Percentiles rank a stretch among this genome's conserved stretches.
phyloP scores from a whole-genome alignment of 805 yeast species.

The Yarrowia bubula region DNA sequence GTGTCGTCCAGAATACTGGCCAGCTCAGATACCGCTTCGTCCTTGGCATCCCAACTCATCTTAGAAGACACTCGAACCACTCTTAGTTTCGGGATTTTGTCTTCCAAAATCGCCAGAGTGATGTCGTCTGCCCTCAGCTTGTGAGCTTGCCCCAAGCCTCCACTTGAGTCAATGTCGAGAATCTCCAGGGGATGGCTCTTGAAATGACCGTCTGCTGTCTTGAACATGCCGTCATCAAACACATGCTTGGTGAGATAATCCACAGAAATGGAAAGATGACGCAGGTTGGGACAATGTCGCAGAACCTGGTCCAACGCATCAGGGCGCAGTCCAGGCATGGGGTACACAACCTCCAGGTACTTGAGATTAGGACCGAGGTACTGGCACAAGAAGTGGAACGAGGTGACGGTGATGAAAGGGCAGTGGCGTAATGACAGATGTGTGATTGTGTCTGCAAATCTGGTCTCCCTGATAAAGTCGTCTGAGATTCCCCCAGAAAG shows the following conservation, averaged over 20 bases:
- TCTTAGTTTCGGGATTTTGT: conserved; percentile 65
- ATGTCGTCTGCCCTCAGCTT: conserved; percentile 87
- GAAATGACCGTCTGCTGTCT: conserved; percentile 25
- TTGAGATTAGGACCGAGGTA: conserved; percentile 66
- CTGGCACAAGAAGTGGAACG: conserved; percentile 59
- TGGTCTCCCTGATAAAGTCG: conserved; percentile 64
- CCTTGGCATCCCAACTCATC: conserved; percentile 71
- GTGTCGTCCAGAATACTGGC: conserved; percentile 69
- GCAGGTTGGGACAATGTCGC: conserved; percentile 70
- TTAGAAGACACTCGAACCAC: conserved; percentile 67
- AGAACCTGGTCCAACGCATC: conserved; percentile 73
- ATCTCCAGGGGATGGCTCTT: conserved; percentile 53
- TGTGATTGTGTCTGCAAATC: conserved; percentile 71
- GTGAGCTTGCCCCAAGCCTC: conserved; percentile 74
- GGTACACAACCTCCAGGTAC: conserved; percentile 70
- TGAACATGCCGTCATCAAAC: conserved; percentile 40
- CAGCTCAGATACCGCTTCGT: conserved; percentile 61
- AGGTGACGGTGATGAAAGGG: conserved; percentile 66
- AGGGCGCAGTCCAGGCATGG: conserved; percentile 76
- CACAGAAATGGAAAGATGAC: conserved; percentile 64
- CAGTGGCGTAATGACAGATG: conserved; percentile 82
- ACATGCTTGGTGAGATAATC: conserved; percentile 62
- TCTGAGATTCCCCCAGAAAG: conserved; percentile 89
- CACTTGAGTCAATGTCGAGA: conserved; percentile 76
- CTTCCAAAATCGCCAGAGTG: conserved; percentile 78